Evolutionary conservation across 2,329 filamentous ascomycete species (phyloP), one percentile per base, ranked within the genome.

Genomic region (Ophiostoma angusticollis): DNA sequence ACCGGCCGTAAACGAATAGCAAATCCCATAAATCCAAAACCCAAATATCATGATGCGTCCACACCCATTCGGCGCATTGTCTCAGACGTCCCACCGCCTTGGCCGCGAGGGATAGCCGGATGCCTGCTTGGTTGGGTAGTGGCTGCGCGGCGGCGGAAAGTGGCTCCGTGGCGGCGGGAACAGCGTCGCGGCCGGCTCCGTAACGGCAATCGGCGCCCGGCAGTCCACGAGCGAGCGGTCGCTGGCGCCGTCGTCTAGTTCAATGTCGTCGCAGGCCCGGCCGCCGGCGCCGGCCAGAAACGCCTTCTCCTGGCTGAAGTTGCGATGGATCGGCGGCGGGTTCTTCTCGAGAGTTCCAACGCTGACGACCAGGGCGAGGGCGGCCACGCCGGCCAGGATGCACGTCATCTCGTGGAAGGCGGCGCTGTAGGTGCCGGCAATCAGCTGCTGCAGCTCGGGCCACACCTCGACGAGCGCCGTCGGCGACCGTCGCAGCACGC

Each of bases 401-500:
- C 31, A 30, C n/a, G 44, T 34, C 43, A 47, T 44, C 22, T 31
- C 31, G 28, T 47, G 45, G 31, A 51, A 51, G 4, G 49, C 48
- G 0, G 40, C 28, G 17, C 37, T 41, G 36, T 47, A 50, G 2
- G 44, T 41, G 18, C 37, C 40, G 2, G 35, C 29, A 32, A 50
- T 38, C n/a, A 47, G 29, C 12, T 19, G 11, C 33, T 44, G 41
- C 25, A 48, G 35, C n/a, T 45, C 44, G 0, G 46, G 47, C 41
- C 47, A 48, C 4, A 45, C 6, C 18, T 46, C 41, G n/a, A 49
- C 35, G 18, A 47, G 37, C 2, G 46, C 35, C 13, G 46, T 45
- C 6, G 49, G 49, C 31, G 48, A 49, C 8, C 47, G 47, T 21
- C 32, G 48, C 24, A 51, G 42, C n/a, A 46, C 39, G 12, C 18